Evolutionary conservation across 352 stramenopile species (phyloP).

Genomic region (Phytopythium montanum): DNA sequence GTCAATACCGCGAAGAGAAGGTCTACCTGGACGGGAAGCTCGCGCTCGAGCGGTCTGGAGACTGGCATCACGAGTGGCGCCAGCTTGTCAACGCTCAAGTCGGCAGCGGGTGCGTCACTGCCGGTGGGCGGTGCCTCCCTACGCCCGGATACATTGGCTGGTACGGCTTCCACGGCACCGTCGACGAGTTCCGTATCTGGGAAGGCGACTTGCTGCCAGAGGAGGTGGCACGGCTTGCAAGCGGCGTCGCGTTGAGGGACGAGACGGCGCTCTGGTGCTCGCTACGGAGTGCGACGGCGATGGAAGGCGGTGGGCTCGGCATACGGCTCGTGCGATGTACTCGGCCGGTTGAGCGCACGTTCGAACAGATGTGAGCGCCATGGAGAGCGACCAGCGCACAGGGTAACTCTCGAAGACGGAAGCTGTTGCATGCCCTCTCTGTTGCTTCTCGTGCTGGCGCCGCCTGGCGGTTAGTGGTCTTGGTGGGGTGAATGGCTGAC

Average conservation of each 20-base stretch:
- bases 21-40: conserved; percentile 41
- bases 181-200: conserved; percentile 33
- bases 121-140: conserved; percentile 15
- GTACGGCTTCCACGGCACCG: conserved; percentile 40
- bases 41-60: conserved; percentile 11
- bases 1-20: conserved; percentile 15
- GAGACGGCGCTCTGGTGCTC: conserved; percentile 3
- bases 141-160: conserved; percentile 24
- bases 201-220: conserved; percentile 5
- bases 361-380: not conserved
- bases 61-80: conserved; percentile 32
- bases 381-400: not conserved
- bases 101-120: conserved; percentile 33
- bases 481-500: not conserved
- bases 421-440: not conserved
- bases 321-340: not conserved
- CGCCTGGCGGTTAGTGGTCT: not conserved
- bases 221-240: conserved; percentile 10
- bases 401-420: not conserved
- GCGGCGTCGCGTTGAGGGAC: not conserved
- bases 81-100: conserved; percentile 32
- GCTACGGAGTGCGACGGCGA: not conserved
- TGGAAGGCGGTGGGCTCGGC: not conserved
- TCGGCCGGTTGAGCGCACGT: not conserved
- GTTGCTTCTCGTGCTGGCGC: not conserved